Evolutionary conservation across 1,284 basidiomycete species (phyloP).

Genomic region (Ceratobasidium sp.): DNA sequence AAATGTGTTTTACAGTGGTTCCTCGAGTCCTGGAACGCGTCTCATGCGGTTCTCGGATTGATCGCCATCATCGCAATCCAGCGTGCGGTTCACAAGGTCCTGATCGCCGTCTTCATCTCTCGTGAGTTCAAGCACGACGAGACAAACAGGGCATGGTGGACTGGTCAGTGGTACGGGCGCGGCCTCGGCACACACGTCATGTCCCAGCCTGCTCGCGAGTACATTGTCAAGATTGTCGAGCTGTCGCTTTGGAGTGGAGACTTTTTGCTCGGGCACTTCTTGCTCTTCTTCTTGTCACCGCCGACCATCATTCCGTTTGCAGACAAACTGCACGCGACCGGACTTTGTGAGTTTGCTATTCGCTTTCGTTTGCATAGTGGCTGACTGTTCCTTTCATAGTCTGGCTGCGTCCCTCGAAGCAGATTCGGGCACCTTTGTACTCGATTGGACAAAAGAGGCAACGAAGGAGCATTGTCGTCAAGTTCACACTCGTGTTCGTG

Average conservation of each 20-base stretch:
- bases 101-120: slow-evolving; percentile 91
- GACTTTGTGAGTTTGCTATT: slow-evolving; percentile 77
- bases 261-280: slow-evolving; percentile 70
- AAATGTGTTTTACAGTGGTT: slow-evolving; percentile 74
- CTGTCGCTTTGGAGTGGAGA: slow-evolving; percentile 96
- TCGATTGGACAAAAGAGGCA: slow-evolving; percentile 87
- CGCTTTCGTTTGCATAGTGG: slow-evolving; percentile 43
- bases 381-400: slow-evolving; percentile 51
- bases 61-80: slow-evolving; percentile 89
- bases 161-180: slow-evolving; percentile 94
- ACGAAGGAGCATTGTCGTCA: slow-evolving; percentile 77
- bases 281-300: slow-evolving; percentile 79
- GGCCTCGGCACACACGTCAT: slow-evolving; percentile 87
- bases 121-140: slow-evolving; percentile 98
- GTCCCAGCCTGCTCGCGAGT: slow-evolving; percentile 94
- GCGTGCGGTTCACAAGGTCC: slow-evolving; percentile 88
- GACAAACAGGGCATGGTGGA: slow-evolving; percentile 98
- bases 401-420: slow-evolving; percentile 87
- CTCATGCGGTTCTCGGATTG: slow-evolving; percentile 90
- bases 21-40: slow-evolving; percentile 91
- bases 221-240: slow-evolving; percentile 95
- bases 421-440: slow-evolving; percentile 94
- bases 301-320: slow-evolving; percentile 88
- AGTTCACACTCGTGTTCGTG: slow-evolving; percentile 85
- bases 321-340: slow-evolving; percentile 89